Conservation (phyloP, 768 basidiomycete genomes). For the Mycena rebaudengoi region DNA sequence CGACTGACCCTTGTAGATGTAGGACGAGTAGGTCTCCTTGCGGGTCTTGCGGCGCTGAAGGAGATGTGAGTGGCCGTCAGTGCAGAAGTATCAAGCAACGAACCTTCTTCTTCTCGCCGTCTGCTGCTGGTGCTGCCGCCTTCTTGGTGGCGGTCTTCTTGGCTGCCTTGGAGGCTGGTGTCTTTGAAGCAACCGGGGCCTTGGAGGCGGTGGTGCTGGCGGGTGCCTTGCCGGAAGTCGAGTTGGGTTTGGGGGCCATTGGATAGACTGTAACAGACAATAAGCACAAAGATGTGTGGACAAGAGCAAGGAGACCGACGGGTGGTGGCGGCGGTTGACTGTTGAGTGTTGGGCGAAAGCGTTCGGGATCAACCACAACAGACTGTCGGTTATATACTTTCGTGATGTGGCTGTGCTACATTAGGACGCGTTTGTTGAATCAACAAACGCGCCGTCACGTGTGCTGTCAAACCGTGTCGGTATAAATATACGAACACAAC, state of each 20-base stretch:
- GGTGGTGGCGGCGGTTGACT: slow-evolving; percentile 46
- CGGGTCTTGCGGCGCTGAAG: slow-evolving; percentile 85
- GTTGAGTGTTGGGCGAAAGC: no score
- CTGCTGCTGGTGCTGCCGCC: slow-evolving; percentile 59
- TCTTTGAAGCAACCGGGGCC: slow-evolving; percentile 76
- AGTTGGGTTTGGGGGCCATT: slow-evolving; percentile 87
- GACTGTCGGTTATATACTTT: no score
- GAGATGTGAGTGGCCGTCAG: no score
- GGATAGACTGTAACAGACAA: slow-evolving; percentile 29
- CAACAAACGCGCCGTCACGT: no score
- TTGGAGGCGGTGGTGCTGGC: slow-evolving; percentile 77
- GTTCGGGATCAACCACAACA: no score
- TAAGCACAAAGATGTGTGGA: slow-evolving; percentile 22
- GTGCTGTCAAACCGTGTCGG: slow-evolving; percentile 34
- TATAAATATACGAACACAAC: slow-evolving; percentile 38
- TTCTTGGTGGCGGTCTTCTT: slow-evolving; percentile 87
- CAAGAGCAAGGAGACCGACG: no score
- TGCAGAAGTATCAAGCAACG: no score
- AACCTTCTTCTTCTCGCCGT: slow-evolving; percentile 87
- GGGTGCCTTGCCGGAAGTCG: slow-evolving; percentile 82
- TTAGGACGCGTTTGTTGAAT: slow-evolving; percentile 18
- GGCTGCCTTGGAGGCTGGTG: slow-evolving; percentile 69
- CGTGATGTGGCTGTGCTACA: no score
- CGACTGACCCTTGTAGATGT: slow-evolving; percentile 88
- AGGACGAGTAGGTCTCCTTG: slow-evolving; percentile 94